Evolutionary conservation across 2,329 filamentous ascomycete species (phyloP), one percentile per base, ranked within the genome.

Genomic region (Penicillium palitans): DNA sequence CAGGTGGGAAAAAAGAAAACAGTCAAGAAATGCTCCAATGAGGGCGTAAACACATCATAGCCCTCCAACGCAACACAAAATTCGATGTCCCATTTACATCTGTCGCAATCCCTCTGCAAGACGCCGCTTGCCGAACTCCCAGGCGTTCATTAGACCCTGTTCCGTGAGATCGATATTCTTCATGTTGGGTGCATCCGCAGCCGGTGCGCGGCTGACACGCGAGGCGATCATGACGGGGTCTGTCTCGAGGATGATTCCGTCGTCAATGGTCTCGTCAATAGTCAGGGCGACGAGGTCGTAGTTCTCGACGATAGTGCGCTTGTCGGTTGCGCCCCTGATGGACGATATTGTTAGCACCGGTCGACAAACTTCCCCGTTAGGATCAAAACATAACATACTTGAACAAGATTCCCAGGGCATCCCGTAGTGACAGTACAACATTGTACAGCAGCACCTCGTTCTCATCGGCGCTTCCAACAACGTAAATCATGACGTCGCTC

Each of bases 381-480:
- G 9, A 52, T 12, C 17, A 19, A 44, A 46, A 68, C 85, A 61
- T 80, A 45, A 67, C 86, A 61, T 80, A 96, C 93, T 96, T 97
- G 74, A 98, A 90, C 41, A 97, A 80, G 52, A 98, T 88, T 73
- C 93, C 91, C 70, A 98, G 81, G 51, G 90, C 89, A 79, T 98
- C 95, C 66, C 95, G 83, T 67, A 98, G 80, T n/a, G 92, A 91
- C 57, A 98, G 81, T 54, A 98, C 87, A 49, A 96, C 93, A 74
- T 93, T 96, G 81, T 97, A 98, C 52, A 99, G 84, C 75, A 99
- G 81, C 55, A 99, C 90, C 80, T 99, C 95, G 77, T 98, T 99
- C 84, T 99, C 95, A 53, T 97, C 91, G 53, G 90, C 84, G 55
- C 88, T 87, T 65, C 93, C 93, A 12, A 99, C 90, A 27, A 98